Evolutionary conservation across 1,139 yeast genomes (phyloP).

Genomic region (Candida buenavistaensis): DNA sequence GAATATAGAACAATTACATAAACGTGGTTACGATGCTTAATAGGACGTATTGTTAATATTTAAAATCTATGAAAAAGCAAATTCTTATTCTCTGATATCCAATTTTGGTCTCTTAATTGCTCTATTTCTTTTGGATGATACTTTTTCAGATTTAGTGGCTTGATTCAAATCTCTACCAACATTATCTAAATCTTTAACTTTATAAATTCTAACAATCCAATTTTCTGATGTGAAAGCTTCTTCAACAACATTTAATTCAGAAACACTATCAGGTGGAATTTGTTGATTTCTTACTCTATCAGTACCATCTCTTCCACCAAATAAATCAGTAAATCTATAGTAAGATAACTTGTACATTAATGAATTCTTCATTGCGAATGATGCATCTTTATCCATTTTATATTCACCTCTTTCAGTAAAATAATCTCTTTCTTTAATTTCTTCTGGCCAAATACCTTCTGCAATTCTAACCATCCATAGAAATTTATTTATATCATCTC

Average conservation of each 20-base stretch:
- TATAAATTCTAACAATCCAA: conserved; percentile 95
- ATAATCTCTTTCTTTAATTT: conserved; percentile 79
- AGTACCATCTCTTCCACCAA: conserved; percentile 62
- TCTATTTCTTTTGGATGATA: conserved; percentile 35
- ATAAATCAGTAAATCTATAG: conserved; percentile 79
- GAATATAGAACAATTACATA: conserved; percentile 25
- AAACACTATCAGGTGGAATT: conserved; percentile 57
- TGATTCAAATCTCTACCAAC: conserved; percentile 73
- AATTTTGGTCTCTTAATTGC: conserved; percentile 54
- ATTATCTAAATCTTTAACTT: conserved; percentile 85
- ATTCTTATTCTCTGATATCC: conserved; percentile 44
- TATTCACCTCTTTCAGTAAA: conserved; percentile 88
- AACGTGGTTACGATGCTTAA: conserved; percentile 28
- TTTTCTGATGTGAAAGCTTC: conserved; percentile 95
- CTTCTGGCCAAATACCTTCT: conserved; percentile 99
- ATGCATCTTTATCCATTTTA: conserved; percentile 78
- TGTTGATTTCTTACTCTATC: conserved; percentile 91
- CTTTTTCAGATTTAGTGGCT: conserved; percentile 46
- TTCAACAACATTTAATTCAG: conserved; percentile 74
- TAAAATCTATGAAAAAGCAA: no score
- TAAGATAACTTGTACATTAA: conserved; percentile 95
- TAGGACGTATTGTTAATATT: no score
- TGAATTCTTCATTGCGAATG: conserved; percentile 82
- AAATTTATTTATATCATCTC: conserved; percentile 96
- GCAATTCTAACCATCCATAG: conserved; percentile 99